phyloP scores from a whole-genome alignment of 495 filamentous ascomycete species.

The Sordaria brevicollis region DNA sequence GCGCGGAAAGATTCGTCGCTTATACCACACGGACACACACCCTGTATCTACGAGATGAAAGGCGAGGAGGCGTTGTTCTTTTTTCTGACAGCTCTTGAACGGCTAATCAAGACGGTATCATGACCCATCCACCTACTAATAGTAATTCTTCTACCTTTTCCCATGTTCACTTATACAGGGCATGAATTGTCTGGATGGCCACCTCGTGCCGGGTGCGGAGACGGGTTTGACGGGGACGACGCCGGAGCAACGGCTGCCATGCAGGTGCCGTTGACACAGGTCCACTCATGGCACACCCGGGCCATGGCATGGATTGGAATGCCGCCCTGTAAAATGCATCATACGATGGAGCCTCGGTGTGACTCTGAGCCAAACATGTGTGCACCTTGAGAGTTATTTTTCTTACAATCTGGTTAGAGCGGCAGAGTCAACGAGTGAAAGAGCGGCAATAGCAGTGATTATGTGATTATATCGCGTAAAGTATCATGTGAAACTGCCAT shows the following conservation, averaged over 20 bases:
- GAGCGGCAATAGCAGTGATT: neutral
- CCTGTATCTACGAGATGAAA: slow-evolving; percentile 31
- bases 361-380: neutral
- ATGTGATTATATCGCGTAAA: neutral
- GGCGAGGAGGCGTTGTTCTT: slow-evolving; percentile 14
- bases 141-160: neutral
- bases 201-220: neutral
- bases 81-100: slow-evolving; percentile 12
- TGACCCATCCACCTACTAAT: slow-evolving; percentile 1
- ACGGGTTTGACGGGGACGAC: slow-evolving; percentile 6
- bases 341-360: neutral
- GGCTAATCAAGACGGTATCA: slow-evolving; percentile 28
- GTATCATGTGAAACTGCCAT: neutral
- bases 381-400: neutral
- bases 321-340: neutral
- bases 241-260: slow-evolving; percentile 1
- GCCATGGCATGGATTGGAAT: neutral
- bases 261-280: neutral
- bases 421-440: too few relatives aligned
- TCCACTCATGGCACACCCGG: neutral
- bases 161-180: neutral
- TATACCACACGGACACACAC: slow-evolving; percentile 13
- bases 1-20: slow-evolving; percentile 4
- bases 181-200: neutral
- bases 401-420: neutral